Evolutionary conservation across 257 asterid species (phyloP).

Genomic region (Knoxia roxburghii): DNA sequence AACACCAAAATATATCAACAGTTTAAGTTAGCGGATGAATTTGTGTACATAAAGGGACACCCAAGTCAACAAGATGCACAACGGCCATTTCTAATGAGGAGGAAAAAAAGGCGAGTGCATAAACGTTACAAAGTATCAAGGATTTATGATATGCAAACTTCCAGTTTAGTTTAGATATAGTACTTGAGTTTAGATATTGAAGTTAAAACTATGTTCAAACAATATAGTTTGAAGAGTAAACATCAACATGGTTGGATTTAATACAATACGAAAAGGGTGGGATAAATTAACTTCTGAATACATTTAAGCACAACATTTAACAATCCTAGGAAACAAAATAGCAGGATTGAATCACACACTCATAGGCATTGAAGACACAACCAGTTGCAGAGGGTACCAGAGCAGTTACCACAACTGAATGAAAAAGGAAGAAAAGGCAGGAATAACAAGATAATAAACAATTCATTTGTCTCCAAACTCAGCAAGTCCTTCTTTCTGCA

Average conservation of each 20-base stretch:
- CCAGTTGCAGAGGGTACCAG: neutral
- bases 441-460: neutral
- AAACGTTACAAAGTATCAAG: neutral
- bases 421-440: too few species aligned
- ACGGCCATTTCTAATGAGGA: too few species aligned
- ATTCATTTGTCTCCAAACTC: neutral
- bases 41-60: too few species aligned
- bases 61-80: too few species aligned
- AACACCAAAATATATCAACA: neutral
- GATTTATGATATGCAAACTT: too few species aligned
- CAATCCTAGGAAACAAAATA: neutral
- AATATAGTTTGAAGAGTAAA: neutral
- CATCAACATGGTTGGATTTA: neutral
- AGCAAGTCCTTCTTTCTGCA: too few species aligned
- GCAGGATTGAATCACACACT: neutral
- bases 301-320: neutral
- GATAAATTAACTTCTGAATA: too few species aligned
- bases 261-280: neutral
- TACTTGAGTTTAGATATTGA: neutral
- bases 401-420: neutral
- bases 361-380: neutral
- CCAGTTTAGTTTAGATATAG: neutral
- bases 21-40: too few species aligned
- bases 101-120: too few species aligned
- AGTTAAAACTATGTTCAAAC: neutral